phyloP scores from a whole-genome alignment of 441 rosid genomes.

The Geranium incanum region DNA sequence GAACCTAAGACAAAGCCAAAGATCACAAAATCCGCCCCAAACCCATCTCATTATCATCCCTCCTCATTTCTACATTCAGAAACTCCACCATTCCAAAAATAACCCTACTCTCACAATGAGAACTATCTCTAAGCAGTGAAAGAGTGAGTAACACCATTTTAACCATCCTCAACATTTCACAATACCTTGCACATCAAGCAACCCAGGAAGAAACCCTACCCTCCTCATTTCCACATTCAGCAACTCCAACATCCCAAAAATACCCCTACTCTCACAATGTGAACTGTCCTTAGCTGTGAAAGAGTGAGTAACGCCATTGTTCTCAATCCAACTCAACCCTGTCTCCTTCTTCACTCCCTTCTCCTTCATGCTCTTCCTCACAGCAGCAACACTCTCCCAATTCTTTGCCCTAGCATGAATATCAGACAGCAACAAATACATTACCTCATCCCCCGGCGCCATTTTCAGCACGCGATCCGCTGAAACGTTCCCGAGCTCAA shows the following conservation, averaged over 20 bases:
- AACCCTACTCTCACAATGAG: slow-evolving; percentile 58
- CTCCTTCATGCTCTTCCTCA: slow-evolving; percentile 63
- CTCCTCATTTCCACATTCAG: slow-evolving; percentile 54
- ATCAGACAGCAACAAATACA: slow-evolving; percentile 67
- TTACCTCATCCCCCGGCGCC: slow-evolving; percentile 69
- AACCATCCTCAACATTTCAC: slow-evolving; percentile 39
- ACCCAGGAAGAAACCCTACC: slow-evolving; percentile 41
- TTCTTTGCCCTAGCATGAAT: slow-evolving; percentile 60
- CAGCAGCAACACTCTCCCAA: slow-evolving; percentile 54
- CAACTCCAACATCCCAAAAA: slow-evolving; percentile 75
- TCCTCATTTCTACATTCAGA: slow-evolving; percentile 48
- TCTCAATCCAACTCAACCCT: slow-evolving; percentile 86
- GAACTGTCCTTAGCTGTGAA: slow-evolving; percentile 56
- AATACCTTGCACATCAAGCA: slow-evolving; percentile 43
- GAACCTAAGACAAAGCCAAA: no score
- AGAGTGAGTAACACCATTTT: no score
- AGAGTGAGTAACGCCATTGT: slow-evolving; percentile 52
- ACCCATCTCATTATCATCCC: no score
- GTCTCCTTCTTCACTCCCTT: slow-evolving; percentile 73
- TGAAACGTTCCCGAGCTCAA: slow-evolving; percentile 51
- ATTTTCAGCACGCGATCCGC: slow-evolving; percentile 56
- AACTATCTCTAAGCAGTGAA: slow-evolving; percentile 9
- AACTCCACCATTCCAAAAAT: slow-evolving; percentile 70
- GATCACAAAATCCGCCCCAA: no score
- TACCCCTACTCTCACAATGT: slow-evolving; percentile 58